Percentiles rank a stretch among this genome's conserved stretches.
Conservation (phyloP, 1,284 basidiomycete species). For the Apiotrichum domesticum region DNA sequence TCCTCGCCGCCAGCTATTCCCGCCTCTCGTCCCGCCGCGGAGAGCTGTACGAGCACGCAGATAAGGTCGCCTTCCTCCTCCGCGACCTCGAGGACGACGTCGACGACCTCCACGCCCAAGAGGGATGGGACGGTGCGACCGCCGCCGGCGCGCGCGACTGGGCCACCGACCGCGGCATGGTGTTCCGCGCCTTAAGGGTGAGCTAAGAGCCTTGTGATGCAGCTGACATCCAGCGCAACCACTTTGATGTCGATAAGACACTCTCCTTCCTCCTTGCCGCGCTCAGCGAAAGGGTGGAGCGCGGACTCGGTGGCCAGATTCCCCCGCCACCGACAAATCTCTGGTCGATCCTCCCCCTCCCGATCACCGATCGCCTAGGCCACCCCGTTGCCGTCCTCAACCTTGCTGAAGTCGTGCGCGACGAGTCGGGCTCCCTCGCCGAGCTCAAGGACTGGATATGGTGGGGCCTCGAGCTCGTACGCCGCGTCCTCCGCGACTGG, state of each 20-base stretch:
- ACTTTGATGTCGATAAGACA: constrained; percentile 31
- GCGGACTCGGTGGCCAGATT: constrained; percentile 26
- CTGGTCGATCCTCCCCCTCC: constrained; percentile 36
- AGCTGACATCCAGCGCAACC: constrained; percentile 25
- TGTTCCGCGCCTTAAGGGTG: constrained; percentile 42
- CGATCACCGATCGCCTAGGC: constrained; percentile 29
- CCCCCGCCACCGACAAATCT: constrained; percentile 25
- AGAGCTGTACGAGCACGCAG: constrained; percentile 29
- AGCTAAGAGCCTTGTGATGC: not conserved
- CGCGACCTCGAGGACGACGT: constrained; percentile 32
- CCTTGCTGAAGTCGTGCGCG: constrained; percentile 29
- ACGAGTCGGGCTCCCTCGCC: constrained; percentile 31
- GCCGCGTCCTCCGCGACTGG: constrained; percentile 33
- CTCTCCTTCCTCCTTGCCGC: constrained; percentile 23
- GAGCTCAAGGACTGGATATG: constrained; percentile 42
- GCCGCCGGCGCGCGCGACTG: constrained; percentile 35
- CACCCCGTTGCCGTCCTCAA: constrained; percentile 41
- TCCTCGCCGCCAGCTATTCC: not conserved
- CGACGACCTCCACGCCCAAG: constrained; percentile 31
- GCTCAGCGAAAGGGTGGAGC: constrained; percentile 20
- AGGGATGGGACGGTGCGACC: constrained; percentile 36
- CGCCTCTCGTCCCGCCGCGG: constrained; percentile 11
- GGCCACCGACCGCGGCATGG: constrained; percentile 31
- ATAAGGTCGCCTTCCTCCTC: constrained; percentile 25
- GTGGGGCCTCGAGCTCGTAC: constrained; percentile 40